Evolutionary conservation across 257 asterid genomes (phyloP), one percentile per base, ranked within the genome.

Genomic region (Ehretia macrophylla): DNA sequence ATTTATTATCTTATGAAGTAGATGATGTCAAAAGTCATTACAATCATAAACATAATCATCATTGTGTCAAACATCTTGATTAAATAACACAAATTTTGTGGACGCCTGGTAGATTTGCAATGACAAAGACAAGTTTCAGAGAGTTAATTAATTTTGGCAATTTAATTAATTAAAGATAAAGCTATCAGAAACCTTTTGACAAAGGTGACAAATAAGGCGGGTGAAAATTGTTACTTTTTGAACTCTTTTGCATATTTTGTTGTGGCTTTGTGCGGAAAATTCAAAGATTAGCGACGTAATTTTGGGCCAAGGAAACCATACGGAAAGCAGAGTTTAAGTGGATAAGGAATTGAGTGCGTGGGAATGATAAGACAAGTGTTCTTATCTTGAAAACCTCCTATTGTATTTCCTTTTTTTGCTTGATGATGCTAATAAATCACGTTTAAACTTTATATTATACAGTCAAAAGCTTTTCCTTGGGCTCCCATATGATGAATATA

Each of bases 301-400:
- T 17, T 62, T 0, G 50, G 57, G 14, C 22, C 55, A 17, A 47
- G 51, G 32, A 52, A 53, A 39, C 17, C 42, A 40, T 27, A 50
- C 14, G 58, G 22, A 42, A 16, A 52, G 27, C 19, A 40, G 45
- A 32, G 39, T 50, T 48, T 53, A 39, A 63, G 68, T 63, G 68
- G 68, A 63, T 63, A 63, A 63, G 68, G 60, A 35, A 53, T n/a
- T 17, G 9, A 63, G 5, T 52, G 51, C 60, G 68, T 63, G 53
- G 52, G 68, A 63, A 63, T 52, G 68, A 52, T 52, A 51, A 46
- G 56, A 48, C 46, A 18, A 63, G 23, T 42, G 53, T 63, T 51
- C 68, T 63, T 63, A 63, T 63, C 68, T 63, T 52, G 39, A 51
- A 48, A 8, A 50, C 11, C 17, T 32, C 18, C 59, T 32, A 19